These are phyloP conservation scores for Halophytophthora polymorphica DNA, from an alignment of 352 stramenopile species.

Conservation along the genomic window DNA sequence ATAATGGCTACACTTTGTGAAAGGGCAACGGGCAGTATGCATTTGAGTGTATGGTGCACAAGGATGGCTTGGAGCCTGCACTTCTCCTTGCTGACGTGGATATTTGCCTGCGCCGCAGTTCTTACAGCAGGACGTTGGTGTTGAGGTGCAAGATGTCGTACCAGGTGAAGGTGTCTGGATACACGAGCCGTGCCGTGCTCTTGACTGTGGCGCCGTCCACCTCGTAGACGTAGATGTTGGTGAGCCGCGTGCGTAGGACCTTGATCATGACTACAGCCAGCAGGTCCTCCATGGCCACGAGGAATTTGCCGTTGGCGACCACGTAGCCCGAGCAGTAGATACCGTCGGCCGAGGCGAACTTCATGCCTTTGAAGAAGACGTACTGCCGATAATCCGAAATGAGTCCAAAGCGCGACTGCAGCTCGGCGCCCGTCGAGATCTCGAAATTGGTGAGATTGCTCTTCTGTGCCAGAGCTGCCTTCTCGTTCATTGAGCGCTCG, in stretches of 20 bases:
- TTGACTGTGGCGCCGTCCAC: slow-evolving; percentile 35
- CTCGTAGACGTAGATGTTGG: slow-evolving; percentile 40
- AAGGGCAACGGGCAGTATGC: too few species aligned
- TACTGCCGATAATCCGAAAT: slow-evolving; percentile 48
- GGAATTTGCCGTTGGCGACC: slow-evolving; percentile 39
- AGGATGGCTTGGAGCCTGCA: not conserved
- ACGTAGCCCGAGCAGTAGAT: slow-evolving; percentile 47
- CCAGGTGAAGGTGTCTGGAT: slow-evolving; percentile 35
- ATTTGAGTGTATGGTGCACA: not conserved
- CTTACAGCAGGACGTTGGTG: slow-evolving; percentile 29
- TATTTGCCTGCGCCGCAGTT: not conserved
- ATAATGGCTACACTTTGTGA: too few species aligned
- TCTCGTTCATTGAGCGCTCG: slow-evolving; percentile 26
- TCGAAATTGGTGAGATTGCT: slow-evolving; percentile 39
- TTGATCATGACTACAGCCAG: slow-evolving; percentile 35
- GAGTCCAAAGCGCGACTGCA: slow-evolving; percentile 31
- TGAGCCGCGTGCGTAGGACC: slow-evolving; percentile 22
- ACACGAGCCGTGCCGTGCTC: slow-evolving; percentile 35
- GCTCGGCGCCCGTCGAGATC: slow-evolving; percentile 28
- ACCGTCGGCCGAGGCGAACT: slow-evolving; percentile 40
- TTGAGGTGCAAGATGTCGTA: slow-evolving; percentile 36
- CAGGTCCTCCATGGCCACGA: slow-evolving; percentile 37
- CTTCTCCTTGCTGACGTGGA: not conserved
- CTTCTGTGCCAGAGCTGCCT: slow-evolving; percentile 19
- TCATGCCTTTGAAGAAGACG: slow-evolving; percentile 41